Base-by-base conservation (phyloP, 345 rosid species). In the Zanthoxylum bungeanum region DNA sequence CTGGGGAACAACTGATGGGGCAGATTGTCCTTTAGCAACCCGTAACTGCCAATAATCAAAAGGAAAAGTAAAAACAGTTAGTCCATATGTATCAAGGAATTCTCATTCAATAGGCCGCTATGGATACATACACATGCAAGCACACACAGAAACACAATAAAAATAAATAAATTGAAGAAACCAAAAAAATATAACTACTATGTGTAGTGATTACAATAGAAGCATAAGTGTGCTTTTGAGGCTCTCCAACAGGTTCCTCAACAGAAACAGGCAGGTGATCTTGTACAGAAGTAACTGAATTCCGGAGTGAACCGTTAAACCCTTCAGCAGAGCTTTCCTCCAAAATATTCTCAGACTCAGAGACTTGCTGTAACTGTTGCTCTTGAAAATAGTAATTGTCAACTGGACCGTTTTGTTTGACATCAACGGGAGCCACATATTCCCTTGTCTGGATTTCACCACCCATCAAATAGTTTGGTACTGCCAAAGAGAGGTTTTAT, bases 201-300 rank as follows among this genome's bases (percentile, higher is more conserved):
- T 33, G 17, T 5, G 27, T 59, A 73, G 76, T 67, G 70, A 89
- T 51, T 88, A 89, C 95, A 81, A 89, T 87, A 47, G 92, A 87
- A 60, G 95, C 95, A 53, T 87, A 87, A 31, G 92, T 89, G 78
- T 75, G 92, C 64, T 83, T 87, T 71, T 77, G 92, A 61, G 84
- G 85, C 73, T 81, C 92, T 47, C 67, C 87, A 53, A 73, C 71
- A 60, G 85, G 66, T 68, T 87, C 89, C 71, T 87, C 85, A 52
- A 79, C 72, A 66, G 82, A 72, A 39, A 85, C 66, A 72, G 79
- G 76, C 70, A 82, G 52, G 27, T 70, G 74, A 62, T 87, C 89
- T 62, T 76, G 84, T 34, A 27, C 57, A 33, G 69, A 62, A 79
- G 69, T 78, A 24, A 63, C 65, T 33, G 70, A 3, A 71, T 57